Percentiles rank a stretch among this genome's conserved stretches.
Conservation (phyloP, 2,329 filamentous ascomycete species). For the Verticillium isaacii region DNA sequence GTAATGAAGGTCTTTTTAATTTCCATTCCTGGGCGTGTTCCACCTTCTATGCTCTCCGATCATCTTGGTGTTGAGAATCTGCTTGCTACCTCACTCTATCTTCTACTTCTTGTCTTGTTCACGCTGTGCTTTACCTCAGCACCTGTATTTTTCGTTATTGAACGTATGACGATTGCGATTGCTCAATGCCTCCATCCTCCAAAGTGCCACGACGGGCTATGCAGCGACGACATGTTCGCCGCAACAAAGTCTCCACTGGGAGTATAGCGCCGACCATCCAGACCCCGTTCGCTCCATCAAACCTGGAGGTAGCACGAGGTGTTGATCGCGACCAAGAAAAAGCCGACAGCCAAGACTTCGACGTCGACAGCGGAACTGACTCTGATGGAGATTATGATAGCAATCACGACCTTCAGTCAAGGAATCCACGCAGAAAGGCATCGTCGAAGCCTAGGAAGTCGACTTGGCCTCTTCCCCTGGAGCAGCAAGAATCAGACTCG, state of each 20-base stretch:
- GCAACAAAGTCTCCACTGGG: neutral
- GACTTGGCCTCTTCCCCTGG: neutral
- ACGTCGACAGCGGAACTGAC: neutral
- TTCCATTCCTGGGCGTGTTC: neutral
- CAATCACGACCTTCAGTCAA: neutral
- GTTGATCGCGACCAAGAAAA: neutral
- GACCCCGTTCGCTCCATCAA: neutral
- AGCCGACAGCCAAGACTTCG: neutral
- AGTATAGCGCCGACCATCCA: neutral
- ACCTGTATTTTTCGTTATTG: neutral
- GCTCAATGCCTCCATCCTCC: neutral
- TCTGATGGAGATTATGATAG: neutral
- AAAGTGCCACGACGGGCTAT: neutral
- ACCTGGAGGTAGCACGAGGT: neutral
- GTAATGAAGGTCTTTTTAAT: neutral
- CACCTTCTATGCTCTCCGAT: neutral
- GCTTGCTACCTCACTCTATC: neutral
- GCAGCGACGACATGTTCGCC: neutral
- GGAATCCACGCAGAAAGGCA: neutral
- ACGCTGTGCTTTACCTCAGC: neutral
- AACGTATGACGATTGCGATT: neutral
- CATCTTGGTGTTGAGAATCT: neutral
- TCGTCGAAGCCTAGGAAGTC: neutral
- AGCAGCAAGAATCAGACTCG: neutral
- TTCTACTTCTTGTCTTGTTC: neutral